phyloP scores from a whole-genome alignment of 2,329 filamentous ascomycete genomes.

The Nannizziopsis barbatae region DNA sequence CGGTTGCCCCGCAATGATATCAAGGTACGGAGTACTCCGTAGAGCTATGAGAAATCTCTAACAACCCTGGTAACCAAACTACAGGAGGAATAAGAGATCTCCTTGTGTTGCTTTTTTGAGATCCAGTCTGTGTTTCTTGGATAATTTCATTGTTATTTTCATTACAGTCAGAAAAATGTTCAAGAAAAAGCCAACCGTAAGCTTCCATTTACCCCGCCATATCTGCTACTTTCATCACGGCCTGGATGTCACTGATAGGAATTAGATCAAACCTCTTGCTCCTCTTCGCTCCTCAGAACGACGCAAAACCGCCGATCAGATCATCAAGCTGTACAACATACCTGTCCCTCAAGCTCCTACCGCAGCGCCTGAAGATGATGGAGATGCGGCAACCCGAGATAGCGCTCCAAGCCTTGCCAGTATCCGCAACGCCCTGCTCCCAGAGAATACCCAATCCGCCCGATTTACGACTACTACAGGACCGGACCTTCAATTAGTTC shows the following conservation, averaged over 20 bases:
- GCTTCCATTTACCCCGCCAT: conserved; percentile 13
- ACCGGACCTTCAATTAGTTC: conserved; percentile 49
- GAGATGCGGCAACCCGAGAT: conserved; percentile 34
- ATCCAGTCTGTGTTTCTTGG: neutral
- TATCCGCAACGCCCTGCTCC: conserved; percentile 49
- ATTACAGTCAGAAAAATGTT: conserved; percentile 39
- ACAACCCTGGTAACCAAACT: too few relatives aligned
- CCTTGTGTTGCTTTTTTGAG: too few relatives aligned
- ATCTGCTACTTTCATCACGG: neutral
- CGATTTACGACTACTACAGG: conserved; percentile 56
- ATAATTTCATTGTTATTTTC: neutral
- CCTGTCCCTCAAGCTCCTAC: conserved; percentile 32
- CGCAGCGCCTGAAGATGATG: conserved; percentile 23
- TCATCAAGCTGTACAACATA: conserved; percentile 52
- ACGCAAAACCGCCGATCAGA: conserved; percentile 54
- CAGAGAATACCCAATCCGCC: conserved; percentile 51
- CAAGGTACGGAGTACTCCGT: too few relatives aligned
- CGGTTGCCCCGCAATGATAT: too few relatives aligned
- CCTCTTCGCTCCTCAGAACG: conserved; percentile 57
- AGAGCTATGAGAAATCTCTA: too few relatives aligned
- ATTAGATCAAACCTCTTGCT: conserved; percentile 53
- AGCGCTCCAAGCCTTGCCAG: conserved; percentile 35
- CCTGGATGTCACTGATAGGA: neutral
- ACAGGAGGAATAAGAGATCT: too few relatives aligned
- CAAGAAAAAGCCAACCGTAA: conserved; percentile 52